A percentile compares a stretch with the other conserved stretches of the same genome.
phyloP scores from a whole-genome alignment of 164 flowering plant genomes.

The Liriodendron chinense region DNA sequence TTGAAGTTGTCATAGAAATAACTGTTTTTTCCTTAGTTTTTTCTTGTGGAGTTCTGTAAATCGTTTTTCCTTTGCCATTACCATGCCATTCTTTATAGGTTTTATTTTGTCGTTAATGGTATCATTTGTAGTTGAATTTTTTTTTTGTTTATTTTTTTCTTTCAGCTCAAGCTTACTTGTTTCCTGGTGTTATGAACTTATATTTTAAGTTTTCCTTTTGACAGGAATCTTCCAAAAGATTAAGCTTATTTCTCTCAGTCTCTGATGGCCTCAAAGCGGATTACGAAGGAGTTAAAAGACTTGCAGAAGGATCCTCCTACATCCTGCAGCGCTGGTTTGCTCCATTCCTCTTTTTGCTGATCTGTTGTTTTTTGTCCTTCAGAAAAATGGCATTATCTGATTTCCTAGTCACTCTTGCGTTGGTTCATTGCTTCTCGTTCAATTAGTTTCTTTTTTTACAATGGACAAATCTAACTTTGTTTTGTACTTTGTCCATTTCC shows the following conservation, averaged over 20 bases:
- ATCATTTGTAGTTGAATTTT: neutral
- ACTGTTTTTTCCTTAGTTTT: no score
- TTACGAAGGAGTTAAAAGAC: constrained; percentile 46
- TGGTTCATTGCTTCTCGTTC: neutral
- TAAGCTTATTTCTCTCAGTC: neutral
- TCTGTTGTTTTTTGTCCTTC: neutral
- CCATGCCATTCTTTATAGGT: neutral
- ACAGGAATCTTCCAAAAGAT: neutral
- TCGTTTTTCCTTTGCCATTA: no score
- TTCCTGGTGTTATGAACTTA: neutral
- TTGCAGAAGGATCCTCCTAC: constrained; percentile 52
- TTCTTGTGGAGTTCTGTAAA: no score
- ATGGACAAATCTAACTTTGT: neutral
- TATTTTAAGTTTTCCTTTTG: no score
- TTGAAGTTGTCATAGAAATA: no score
- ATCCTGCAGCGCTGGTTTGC: constrained; percentile 44
- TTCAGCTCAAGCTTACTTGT: neutral
- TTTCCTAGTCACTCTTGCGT: neutral
- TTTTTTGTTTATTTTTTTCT: no score
- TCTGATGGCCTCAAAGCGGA: constrained; percentile 46
- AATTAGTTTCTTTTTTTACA: neutral
- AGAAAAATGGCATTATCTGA: neutral
- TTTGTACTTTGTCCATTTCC: neutral
- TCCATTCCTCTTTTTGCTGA: neutral
- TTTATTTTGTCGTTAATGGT: neutral